Base-by-base conservation (phyloP, 2,329 filamentous ascomycete genomes). In the Hypoxylon sp. region DNA sequence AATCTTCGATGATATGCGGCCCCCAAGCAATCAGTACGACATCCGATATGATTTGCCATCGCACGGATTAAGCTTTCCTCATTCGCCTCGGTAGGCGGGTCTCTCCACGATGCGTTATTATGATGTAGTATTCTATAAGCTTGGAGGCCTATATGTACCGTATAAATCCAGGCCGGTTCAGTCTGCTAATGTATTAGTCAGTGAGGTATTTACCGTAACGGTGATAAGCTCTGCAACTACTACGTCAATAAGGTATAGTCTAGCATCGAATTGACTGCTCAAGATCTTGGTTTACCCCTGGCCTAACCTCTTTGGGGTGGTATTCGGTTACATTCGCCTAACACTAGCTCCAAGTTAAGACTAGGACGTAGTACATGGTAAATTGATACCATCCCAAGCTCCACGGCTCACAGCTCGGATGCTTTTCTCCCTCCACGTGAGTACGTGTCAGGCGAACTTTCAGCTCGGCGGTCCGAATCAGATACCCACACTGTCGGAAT, bases 231-330 rank as follows among this genome's bases (percentile, higher is more conserved):
- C n/a, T 41, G 16, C 8, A 5, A 11, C 23, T 47, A 30, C 16
- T 56, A 11, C 30, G 29, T 37, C 30, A 56, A 8, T 54, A 56
- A 63, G 46, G 56, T 19, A 37, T 48, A 34, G 56, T 25, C 8
- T 29, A 45, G 8, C 25, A 19, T 29, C 21, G 23, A 34, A 37
- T 46, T 63, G 60, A 34, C 53, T 30, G 43, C 43, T 37, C 54
- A 32, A 47, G 63, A 69, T 69, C 66, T 69, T 61, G 66, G 60
- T 61, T 69, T 69, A 61, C 52, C 66, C 66, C 60, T 69, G 60
- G 60, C 60, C 61, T 65, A 65, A 45, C 63, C 48, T 12, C 11
- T 65, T 58, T 37, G 19, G 57, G 63, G 19, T 12, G 25, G 12
- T 12, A 9, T 57, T 58, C 21, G 60, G 66, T 67, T 69, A 46